phyloP scores from a whole-genome alignment of 1,284 basidiomycete species.

The Gomphus bonarii region DNA sequence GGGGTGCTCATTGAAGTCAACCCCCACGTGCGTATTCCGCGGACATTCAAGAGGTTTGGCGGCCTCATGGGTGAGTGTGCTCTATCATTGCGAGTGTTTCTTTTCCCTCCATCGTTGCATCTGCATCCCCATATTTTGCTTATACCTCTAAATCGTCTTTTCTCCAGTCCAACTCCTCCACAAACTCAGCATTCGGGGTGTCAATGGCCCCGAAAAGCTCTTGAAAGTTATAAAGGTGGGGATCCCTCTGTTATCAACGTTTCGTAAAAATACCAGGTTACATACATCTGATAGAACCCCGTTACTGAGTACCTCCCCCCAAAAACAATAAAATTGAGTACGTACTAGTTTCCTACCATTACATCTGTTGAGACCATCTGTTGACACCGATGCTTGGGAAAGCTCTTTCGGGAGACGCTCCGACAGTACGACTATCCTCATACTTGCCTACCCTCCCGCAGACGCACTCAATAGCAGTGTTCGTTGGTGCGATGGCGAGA shows the following conservation, averaged over 20 bases:
- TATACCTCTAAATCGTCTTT: background rate
- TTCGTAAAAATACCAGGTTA: conserved; percentile 2
- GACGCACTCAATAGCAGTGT: conserved; percentile 87
- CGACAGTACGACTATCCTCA: conserved; percentile 69
- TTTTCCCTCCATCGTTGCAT: background rate
- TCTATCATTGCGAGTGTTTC: background rate
- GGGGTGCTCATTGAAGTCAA: conserved; percentile 98
- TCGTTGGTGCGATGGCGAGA: conserved; percentile 96
- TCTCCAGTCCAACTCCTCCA: conserved; percentile 90
- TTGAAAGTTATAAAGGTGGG: conserved; percentile 88
- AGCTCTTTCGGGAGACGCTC: conserved; percentile 91
- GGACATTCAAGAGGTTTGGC: conserved; percentile 98
- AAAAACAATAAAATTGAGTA: conserved; percentile 93
- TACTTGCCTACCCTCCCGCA: conserved; percentile 79
- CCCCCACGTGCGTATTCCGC: conserved; percentile 92
- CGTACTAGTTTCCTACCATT: conserved; percentile 22
- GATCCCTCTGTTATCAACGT: background rate
- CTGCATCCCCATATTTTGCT: background rate
- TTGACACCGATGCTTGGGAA: conserved; percentile 10
- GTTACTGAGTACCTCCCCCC: conserved; percentile 91
- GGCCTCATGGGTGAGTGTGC: conserved; percentile 85
- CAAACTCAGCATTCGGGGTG: conserved; percentile 89
- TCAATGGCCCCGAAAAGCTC: conserved; percentile 94
- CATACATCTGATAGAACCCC: conserved; percentile 58
- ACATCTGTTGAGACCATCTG: background rate